phyloP scores from a whole-genome alignment of 257 asterid species.

The Nicotiana paniculata region DNA sequence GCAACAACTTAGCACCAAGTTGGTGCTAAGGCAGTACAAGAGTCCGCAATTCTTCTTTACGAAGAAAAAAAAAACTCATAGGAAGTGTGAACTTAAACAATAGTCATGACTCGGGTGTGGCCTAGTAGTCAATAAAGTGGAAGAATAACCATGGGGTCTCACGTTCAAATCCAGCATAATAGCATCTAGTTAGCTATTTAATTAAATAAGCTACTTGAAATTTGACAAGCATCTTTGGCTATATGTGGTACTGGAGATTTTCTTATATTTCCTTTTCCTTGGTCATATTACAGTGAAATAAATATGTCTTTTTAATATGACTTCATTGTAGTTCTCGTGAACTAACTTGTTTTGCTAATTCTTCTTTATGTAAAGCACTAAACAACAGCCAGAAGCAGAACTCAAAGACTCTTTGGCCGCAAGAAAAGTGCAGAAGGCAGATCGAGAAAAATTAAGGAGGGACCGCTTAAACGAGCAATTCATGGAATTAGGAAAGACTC shows the following conservation, averaged over 20 bases:
- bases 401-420: slow-evolving; percentile 53
- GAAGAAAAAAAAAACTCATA: too few species aligned
- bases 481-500: slow-evolving; percentile 72
- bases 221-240: not conserved
- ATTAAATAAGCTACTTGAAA: not conserved
- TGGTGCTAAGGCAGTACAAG: too few species aligned
- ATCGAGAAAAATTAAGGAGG: slow-evolving; percentile 93
- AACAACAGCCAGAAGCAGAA: slow-evolving; percentile 62
- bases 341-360: not conserved
- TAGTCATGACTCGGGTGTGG: too few species aligned
- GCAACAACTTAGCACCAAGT: too few species aligned
- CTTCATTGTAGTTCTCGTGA: not conserved
- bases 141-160: too few species aligned
- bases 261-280: not conserved
- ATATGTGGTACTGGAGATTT: not conserved
- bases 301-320: not conserved
- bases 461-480: slow-evolving; percentile 95
- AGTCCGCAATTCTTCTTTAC: too few species aligned
- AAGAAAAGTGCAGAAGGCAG: slow-evolving; percentile 94
- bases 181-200: not conserved
- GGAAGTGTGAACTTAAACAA: too few species aligned
- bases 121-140: too few species aligned
- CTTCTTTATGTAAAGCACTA: slow-evolving; percentile 6
- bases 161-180: not conserved
- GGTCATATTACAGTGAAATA: not conserved